A percentile compares a stretch with the other conserved stretches of the same genome.
These are phyloP conservation scores for Alloteropsis angusta DNA, from an alignment of 202 grass and related monocot genomes.

Conservation along the genomic window DNA sequence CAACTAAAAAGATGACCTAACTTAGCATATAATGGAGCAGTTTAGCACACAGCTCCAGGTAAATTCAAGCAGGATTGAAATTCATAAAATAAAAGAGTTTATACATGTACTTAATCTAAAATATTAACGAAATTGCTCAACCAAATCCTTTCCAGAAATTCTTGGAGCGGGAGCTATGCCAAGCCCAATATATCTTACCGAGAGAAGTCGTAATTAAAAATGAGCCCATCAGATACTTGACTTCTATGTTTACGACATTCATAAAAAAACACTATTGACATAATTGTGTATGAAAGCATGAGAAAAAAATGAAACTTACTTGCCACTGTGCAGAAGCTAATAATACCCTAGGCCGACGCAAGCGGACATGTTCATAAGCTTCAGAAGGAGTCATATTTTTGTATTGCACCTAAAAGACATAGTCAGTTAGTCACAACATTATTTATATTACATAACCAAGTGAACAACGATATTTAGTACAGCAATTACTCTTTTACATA, in stretches of 20 bases:
- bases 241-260: not conserved
- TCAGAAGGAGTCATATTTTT: constrained; percentile 68
- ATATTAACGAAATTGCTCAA: too few relatives aligned
- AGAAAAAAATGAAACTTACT: constrained; percentile 28
- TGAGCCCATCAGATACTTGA: not conserved
- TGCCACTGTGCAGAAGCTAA: constrained; percentile 81
- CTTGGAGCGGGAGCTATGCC: too few relatives aligned
- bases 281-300: not conserved
- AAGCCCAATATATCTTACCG: not conserved
- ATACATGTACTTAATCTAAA: too few relatives aligned
- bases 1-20: not conserved
- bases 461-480: not conserved
- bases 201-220: not conserved
- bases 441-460: not conserved
- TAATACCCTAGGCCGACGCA: constrained; percentile 64
- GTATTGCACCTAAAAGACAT: constrained; percentile 57
- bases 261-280: not conserved
- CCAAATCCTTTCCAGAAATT: too few relatives aligned
- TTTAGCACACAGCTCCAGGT: too few relatives aligned
- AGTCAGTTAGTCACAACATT: not conserved
- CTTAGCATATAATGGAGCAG: not conserved
- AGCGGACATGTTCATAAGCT: constrained; percentile 74
- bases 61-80: too few relatives aligned
- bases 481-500: constrained; percentile 9
- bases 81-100: too few relatives aligned